These are phyloP conservation scores for Zanthoxylum bungeanum DNA, from an alignment of 345 rosid species.

Conservation along the genomic window DNA sequence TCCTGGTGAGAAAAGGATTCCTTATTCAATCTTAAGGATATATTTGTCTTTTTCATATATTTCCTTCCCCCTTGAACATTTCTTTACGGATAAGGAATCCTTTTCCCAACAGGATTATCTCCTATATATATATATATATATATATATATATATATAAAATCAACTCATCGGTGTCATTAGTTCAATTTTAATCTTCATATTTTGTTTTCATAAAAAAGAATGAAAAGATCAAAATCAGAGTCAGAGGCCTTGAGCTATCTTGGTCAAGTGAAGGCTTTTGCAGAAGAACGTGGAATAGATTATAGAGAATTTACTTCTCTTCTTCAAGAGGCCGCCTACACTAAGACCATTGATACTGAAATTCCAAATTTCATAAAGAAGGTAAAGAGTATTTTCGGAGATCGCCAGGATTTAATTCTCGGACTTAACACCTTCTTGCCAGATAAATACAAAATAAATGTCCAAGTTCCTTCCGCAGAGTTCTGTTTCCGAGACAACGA, in stretches of 20 bases:
- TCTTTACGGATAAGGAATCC: no score
- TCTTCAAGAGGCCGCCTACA: neutral
- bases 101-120: no score
- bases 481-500: no score
- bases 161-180: no score
- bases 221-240: neutral
- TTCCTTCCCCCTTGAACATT: no score
- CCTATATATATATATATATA: no score
- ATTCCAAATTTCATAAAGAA: neutral
- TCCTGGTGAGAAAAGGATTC: no score
- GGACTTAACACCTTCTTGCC: neutral
- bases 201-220: no score
- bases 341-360: neutral
- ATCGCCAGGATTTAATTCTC: neutral
- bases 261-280: neutral
- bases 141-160: no score
- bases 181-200: no score
- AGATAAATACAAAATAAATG: neutral
- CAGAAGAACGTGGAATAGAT: neutral
- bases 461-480: neutral
- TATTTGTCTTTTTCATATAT: no score
- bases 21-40: no score
- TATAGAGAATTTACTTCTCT: neutral
- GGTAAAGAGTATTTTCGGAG: neutral
- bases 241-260: neutral